These are phyloP conservation scores for Trichophyton simii DNA, from an alignment of 2,329 filamentous ascomycete species.

Conservation along the genomic window DNA sequence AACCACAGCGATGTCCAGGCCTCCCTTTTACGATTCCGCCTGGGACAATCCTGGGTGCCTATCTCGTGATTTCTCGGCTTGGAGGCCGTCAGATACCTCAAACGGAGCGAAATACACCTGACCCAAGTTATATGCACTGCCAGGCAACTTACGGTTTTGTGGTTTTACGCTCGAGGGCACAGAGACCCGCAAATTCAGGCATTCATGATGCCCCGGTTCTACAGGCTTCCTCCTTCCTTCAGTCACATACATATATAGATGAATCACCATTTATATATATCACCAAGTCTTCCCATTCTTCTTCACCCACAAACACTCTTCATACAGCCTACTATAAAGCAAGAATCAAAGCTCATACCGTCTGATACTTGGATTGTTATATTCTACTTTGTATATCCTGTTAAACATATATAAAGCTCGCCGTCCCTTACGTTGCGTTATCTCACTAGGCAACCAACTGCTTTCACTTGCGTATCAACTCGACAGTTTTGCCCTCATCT, in stretches of 20 bases:
- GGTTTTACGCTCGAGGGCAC: not conserved
- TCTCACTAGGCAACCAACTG: not conserved
- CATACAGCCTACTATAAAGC: not conserved
- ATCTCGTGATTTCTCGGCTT: not conserved
- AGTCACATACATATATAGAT: not conserved
- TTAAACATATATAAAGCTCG: not conserved
- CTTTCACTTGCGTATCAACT: not conserved
- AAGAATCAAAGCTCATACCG: not conserved
- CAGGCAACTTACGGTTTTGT: not conserved
- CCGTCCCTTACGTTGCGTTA: not conserved
- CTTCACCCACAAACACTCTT: not conserved
- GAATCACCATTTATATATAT: not conserved
- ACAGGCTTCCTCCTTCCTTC: not conserved
- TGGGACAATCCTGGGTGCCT: not conserved
- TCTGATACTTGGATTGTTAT: not conserved
- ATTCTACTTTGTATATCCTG: not conserved
- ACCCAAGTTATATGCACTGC: conserved; percentile 3
- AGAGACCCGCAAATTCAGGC: not conserved
- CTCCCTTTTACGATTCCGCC: conserved; percentile 1
- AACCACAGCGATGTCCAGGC: conserved; percentile 2
- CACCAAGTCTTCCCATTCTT: not conserved
- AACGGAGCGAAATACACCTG: not conserved
- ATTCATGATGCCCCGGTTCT: not conserved
- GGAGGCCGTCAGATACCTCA: not conserved
- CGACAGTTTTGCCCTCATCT: not conserved